These are phyloP conservation scores for Boletus rubroflammeus DNA, from an alignment of 768 basidiomycete species.

Conservation along the genomic window DNA sequence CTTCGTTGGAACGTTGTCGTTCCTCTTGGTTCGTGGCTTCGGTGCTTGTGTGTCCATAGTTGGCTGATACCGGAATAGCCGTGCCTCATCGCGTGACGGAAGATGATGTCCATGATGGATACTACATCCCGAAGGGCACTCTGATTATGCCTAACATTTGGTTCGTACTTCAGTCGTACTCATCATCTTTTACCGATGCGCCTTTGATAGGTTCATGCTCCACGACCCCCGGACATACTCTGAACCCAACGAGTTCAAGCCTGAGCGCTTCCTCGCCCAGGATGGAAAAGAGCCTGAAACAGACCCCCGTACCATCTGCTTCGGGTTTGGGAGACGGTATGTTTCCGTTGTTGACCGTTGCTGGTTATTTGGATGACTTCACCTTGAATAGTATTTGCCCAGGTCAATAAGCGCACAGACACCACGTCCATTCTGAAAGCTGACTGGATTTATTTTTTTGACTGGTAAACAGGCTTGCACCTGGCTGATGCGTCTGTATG, in stretches of 20 bases:
- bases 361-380: conserved; percentile 5
- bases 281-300: conserved; percentile 38
- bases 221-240: conserved; percentile 40
- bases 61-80: conserved; percentile 32
- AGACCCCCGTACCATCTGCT: conserved; percentile 60
- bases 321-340: conserved; percentile 66
- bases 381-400: conserved; percentile 24
- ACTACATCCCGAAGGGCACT: conserved; percentile 51
- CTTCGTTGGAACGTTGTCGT: conserved; percentile 41
- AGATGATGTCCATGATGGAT: conserved; percentile 60
- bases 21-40: conserved; percentile 39
- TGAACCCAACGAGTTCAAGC: conserved; percentile 54
- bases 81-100: conserved; percentile 51
- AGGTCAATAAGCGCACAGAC: conserved; percentile 13
- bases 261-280: conserved; percentile 52
- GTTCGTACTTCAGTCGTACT: conserved; percentile 5
- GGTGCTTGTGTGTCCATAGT: neutral
- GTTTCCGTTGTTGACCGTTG: conserved; percentile 17
- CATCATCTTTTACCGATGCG: neutral
- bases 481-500: conserved; percentile 52
- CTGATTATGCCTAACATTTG: conserved; percentile 26
- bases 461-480: conserved; percentile 38
- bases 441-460: neutral
- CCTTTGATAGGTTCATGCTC: conserved; percentile 28
- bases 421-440: conserved; percentile 23